Evolutionary conservation across 129 eudicot genomes (phyloP), one percentile per base, ranked within the genome.

Genomic region (carrot (Daucus carota)): DNA sequence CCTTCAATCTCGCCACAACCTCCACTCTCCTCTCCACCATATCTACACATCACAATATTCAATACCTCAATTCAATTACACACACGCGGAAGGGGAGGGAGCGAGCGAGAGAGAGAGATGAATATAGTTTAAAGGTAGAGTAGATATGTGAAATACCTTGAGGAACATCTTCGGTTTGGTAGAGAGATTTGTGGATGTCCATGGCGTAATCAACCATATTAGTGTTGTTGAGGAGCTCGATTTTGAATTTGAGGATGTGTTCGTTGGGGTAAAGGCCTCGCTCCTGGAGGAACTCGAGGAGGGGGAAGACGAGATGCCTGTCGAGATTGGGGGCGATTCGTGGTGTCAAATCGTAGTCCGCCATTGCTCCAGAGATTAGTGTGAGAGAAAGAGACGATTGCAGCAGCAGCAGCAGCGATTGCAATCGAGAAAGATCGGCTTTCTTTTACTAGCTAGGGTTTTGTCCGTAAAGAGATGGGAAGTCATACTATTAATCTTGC

Each of bases 171-270:
- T 94, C 97, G 6, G 99, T 79, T 11, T 86, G 96, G 76, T 94
- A 91, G 70, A 94, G 96, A 16, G 92, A 82, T 81, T 94, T 94
- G 80, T 94, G 93, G 45, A 94, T 94, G 75, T 94, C 99, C 99
- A 94, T 94, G 76, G 99, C 99, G 73, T 91, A 94, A 65, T 94
- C 99, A 65, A 94, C 99, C 99, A 94, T 94, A 60, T 94, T 94
- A 24, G 99, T 94, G 63, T 91, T 83, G 83, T 94, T 94, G 33
- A 94, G 86, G 24, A 94, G 96, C 86, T 89, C 90, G 63, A 94
- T 94, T 76, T 91, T 94, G 15, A 91, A 93, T 77, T 91, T 89
- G 29, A 94, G 80, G 38, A 94, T 90, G 45, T 84, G 87, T 40
- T 89, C 97, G 75, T 91, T 90, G 0, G 97, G 84, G 70, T 94